Evolutionary conservation across 257 asterid genomes (phyloP), one percentile per base, ranked within the genome.

Genomic region (Prunella vulgaris): DNA sequence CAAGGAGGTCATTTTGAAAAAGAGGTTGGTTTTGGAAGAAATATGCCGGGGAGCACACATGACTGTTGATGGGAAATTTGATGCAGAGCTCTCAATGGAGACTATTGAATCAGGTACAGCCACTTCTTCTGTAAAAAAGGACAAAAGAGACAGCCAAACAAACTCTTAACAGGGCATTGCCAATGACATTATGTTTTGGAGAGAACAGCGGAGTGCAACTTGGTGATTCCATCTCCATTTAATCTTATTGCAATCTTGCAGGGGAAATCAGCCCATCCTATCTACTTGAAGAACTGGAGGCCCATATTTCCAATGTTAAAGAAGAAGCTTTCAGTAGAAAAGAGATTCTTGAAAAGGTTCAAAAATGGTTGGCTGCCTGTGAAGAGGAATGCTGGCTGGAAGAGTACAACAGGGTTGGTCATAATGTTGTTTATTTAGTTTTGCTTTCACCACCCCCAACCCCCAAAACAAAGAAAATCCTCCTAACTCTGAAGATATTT

Each of bases 351-450:
- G 98, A 93, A 67, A 90, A 84, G 87, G 80, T 87, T 64, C 92
- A 90, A 49, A 93, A 90, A 77, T 93, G 98, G 97, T 60, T 88
- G 76, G 80, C 78, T 42, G 96, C 98, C 42, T 86, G 98, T 72
- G 96, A 88, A 60, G 96, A 93, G 81, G 96, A 90, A 80, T 14
- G 79, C 80, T 93, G 99, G 99, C 85, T 93, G 71, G 99, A 90
- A 83, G 97, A 93, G 78, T 93, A 90, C 85, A 90, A 79, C 65
- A 86, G 95, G 97, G 97, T 90, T 60, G 52, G 88, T 76, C 46
- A 17, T 76, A 35, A 28, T 70, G 70, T 74, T 76, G 49, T 54
- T 68, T 51, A 49, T 21, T 67, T 17, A 60, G 10, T 63, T 74
- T 67, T 56, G 64, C 60, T 27, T 64, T 60, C 35, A 3, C 20